phyloP scores from a whole-genome alignment of 108 stramenopile genomes.

The Craspedostauros australis region DNA sequence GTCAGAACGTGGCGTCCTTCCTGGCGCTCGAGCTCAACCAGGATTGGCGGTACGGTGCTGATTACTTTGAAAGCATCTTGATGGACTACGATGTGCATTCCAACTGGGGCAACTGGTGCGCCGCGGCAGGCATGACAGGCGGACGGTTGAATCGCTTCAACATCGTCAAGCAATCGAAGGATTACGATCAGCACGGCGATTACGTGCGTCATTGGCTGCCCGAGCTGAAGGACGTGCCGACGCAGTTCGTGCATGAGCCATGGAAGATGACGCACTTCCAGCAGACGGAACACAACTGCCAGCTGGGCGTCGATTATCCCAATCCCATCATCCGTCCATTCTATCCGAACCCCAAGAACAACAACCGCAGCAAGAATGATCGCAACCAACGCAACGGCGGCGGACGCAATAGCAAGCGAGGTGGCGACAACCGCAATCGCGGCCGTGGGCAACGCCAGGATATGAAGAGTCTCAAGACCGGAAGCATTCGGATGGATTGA shows the following conservation, averaged over 20 bases:
- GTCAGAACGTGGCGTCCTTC: conserved; percentile 94
- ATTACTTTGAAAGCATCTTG: conserved; percentile 87
- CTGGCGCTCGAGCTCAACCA: conserved; percentile 87
- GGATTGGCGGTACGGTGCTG: conserved; percentile 95
- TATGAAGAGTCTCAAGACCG: conserved; percentile 77
- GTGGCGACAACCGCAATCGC: conserved; percentile 43
- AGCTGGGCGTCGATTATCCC: conserved; percentile 79
- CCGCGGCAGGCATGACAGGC: conserved; percentile 89
- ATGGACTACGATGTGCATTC: conserved; percentile 93
- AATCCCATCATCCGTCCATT: conserved; percentile 64
- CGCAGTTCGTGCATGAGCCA: conserved; percentile 70
- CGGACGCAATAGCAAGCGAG: conserved; percentile 18
- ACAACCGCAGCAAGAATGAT: conserved; percentile 30
- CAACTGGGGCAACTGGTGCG: conserved; percentile 96
- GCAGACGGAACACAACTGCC: conserved; percentile 63
- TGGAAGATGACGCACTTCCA: conserved; percentile 84
- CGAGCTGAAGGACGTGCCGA: conserved; percentile 79
- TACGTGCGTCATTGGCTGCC: conserved; percentile 96
- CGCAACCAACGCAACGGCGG: conserved; percentile 18
- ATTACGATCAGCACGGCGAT: conserved; percentile 92
- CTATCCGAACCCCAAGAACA: conserved; percentile 28
- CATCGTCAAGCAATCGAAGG: conserved; percentile 92
- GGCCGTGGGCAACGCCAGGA: conserved; percentile 65
- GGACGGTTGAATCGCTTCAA: conserved; percentile 90
- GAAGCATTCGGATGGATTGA: conserved; percentile 24